Evolutionary conservation across 2,329 filamentous ascomycete genomes (phyloP), one percentile per base, ranked within the genome.

Genomic region (Mariannaea sp.): DNA sequence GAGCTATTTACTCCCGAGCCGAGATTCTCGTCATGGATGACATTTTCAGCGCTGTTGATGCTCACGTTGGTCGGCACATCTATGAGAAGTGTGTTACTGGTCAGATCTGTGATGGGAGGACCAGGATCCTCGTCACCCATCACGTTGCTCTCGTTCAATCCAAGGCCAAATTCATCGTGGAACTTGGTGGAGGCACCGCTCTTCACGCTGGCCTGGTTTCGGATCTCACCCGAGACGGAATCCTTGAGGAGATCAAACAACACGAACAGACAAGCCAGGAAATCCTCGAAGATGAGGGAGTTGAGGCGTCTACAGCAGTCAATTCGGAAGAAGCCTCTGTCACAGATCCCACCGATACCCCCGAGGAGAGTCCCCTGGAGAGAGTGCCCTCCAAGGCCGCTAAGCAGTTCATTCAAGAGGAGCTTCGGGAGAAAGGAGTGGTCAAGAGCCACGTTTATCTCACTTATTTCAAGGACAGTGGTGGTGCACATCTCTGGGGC

Each of bases 41-140:
- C 65, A 89, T 93, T 33, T 92, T 95, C 69, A 90, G 87, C 66
- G 86, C 90, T 8, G 84, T 94, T 7, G 90, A 95, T 69, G 87
- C 89, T 3, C 88, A 92, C 65, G 89, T 92, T 24, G 90, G 89
- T 13, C 82, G 88, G 22, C 87, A 90, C 63, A 86, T 93, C 42
- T 91, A 89, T 60, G 88, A 92, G 59, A 81, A 89, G 51, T 91
- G 87, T 56, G 76, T 93, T 3, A 86, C 82, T 2, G 89, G 89
- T 5, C 82, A 88, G 43, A 78, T 93, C 7, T 86, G 87, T 55
- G 71, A 77, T 17, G 85, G 84, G 0, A 77, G 90, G 49, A 94
- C 90, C 2, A 77, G 89, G 24, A 89, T 94, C 41, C 74, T 94
- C 4, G 90, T 92, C 20, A 94, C 90, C 0, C 90, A 94, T 65